Percentiles rank a stretch among this genome's conserved stretches.
Evolutionary conservation across 495 filamentous ascomycete genomes (phyloP).

Genomic region (Penicillium steckii): DNA sequence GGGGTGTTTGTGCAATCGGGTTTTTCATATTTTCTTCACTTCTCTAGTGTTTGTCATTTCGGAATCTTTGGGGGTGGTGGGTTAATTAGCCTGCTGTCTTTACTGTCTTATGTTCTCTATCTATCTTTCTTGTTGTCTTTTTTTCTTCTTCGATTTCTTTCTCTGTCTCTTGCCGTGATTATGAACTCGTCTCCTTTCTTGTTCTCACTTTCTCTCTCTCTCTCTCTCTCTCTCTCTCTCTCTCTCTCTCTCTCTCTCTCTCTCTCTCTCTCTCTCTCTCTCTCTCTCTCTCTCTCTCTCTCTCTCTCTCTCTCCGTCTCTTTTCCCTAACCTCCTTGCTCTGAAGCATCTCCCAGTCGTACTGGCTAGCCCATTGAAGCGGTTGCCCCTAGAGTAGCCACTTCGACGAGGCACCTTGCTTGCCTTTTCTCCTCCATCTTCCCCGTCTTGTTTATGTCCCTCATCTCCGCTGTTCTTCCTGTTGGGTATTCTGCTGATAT

Average conservation of each 20-base stretch:
- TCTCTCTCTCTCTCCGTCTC: slow-evolving; percentile 13
- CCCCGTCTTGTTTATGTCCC: slow-evolving; percentile 1
- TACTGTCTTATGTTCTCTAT: slow-evolving; percentile 15
- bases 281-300: slow-evolving; percentile 7
- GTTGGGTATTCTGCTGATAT: slow-evolving; percentile 22
- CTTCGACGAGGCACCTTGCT: background rate
- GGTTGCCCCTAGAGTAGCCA: background rate
- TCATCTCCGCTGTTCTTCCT: slow-evolving; percentile 11
- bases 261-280: slow-evolving; percentile 10
- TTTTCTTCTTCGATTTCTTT: slow-evolving; percentile 21
- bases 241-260: slow-evolving; percentile 9
- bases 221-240: slow-evolving; percentile 15
- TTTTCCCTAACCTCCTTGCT: slow-evolving; percentile 19
- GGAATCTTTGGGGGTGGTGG: slow-evolving; percentile 41
- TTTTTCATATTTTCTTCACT: slow-evolving; percentile 23
- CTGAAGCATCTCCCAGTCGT: slow-evolving; percentile 17
- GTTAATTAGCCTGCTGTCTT: slow-evolving; percentile 25
- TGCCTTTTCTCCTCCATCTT: background rate
- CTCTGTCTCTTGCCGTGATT: slow-evolving; percentile 15
- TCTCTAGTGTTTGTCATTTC: slow-evolving; percentile 32
- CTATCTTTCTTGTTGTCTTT: slow-evolving; percentile 17
- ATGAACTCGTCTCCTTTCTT: slow-evolving; percentile 14
- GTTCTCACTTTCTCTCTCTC: slow-evolving; percentile 11
- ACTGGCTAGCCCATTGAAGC: slow-evolving; percentile 1
- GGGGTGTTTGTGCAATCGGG: slow-evolving; percentile 44